Base-by-base conservation (phyloP, 352 stramenopile species). In the Blastocystis sp. region DNA sequence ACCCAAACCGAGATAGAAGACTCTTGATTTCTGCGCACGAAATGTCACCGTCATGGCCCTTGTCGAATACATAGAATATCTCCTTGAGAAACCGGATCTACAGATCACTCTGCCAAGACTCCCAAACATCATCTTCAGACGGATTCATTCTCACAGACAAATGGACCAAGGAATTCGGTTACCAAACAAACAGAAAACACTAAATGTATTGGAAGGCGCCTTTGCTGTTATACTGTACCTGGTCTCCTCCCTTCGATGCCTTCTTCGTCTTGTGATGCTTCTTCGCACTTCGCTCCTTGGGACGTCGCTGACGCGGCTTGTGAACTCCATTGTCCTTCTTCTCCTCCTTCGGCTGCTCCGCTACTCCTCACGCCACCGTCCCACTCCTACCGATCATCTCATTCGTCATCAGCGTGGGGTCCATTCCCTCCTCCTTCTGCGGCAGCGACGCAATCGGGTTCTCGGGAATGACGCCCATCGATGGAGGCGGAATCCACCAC, bases 401-500 rank as follows among this genome's bases (percentile, higher is more conserved):
- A 7, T 6, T 48, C 11, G 8, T 71, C 59, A 71, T 36, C 38
- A n/a, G 8, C 14, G n/a, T 46, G n/a, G 59, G 59, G 38, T 71
- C 59, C 8, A 71, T 71, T 29, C 14, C 32, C 38, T 71, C 59
- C 59, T 16, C 59, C 24, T 54, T 18, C 38, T 84, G 64, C 32
- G 65, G 18, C 78, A 65, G 18, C 11, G 77, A 42, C 57, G 11
- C 64, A 71, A 65, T 51, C 6, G 44, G 38, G 4, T 63, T 87
- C 53, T 65, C 14, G 4, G 69, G 77, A 44, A 34, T 38, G 4
- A 84, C 36, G 4, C 32, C 77, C 32, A 42, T 14, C 3, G n/a
- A 34, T 24, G 94, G 94, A 27, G 96, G 95, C 51, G 95, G 88
- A 88, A 98, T 94, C 87, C 94, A 98, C 89, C 97, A 99, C 57